Conservation (phyloP, 2,329 filamentous ascomycete species). For the Magnaporthiopsis rhizophila region DNA sequence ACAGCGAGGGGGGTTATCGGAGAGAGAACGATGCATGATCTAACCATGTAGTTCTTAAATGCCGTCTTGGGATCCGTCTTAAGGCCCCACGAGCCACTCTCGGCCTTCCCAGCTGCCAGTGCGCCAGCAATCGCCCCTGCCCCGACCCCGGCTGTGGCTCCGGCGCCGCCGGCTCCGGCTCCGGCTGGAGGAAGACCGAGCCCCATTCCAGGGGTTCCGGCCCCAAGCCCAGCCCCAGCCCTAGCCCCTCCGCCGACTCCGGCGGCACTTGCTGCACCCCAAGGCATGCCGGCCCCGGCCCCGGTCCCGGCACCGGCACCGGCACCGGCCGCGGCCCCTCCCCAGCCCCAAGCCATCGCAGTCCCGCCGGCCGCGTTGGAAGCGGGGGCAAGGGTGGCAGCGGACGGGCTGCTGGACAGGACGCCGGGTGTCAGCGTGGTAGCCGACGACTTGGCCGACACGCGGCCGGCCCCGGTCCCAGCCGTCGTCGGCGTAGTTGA, state of each 20-base stretch:
- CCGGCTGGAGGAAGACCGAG: neutral
- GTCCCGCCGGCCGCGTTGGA: too few relatives aligned
- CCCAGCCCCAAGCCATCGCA: too few relatives aligned
- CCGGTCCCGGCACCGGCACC: neutral
- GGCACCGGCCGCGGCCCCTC: too few relatives aligned
- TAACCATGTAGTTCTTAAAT: conserved; percentile 7
- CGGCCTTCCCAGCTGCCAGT: neutral
- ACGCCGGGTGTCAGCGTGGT: neutral
- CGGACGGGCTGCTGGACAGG: neutral
- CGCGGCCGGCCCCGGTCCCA: too few relatives aligned
- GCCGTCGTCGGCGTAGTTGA: neutral
- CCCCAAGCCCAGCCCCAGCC: too few relatives aligned
- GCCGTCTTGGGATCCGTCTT: conserved; percentile 8
- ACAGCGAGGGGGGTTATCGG: neutral
- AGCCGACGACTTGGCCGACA: conserved; percentile 5
- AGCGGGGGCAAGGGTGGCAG: neutral
- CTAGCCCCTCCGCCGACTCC: neutral
- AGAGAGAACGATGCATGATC: neutral
- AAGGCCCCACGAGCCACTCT: neutral
- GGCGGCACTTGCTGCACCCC: neutral
- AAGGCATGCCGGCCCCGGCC: neutral
- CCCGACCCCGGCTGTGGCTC: neutral
- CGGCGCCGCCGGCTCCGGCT: neutral
- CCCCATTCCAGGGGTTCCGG: neutral
- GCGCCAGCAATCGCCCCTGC: neutral